These are phyloP conservation scores for Dinochytrium kinnereticum DNA, from an alignment of 371 early-diverging fungal genomes.

Conservation along the genomic window DNA sequence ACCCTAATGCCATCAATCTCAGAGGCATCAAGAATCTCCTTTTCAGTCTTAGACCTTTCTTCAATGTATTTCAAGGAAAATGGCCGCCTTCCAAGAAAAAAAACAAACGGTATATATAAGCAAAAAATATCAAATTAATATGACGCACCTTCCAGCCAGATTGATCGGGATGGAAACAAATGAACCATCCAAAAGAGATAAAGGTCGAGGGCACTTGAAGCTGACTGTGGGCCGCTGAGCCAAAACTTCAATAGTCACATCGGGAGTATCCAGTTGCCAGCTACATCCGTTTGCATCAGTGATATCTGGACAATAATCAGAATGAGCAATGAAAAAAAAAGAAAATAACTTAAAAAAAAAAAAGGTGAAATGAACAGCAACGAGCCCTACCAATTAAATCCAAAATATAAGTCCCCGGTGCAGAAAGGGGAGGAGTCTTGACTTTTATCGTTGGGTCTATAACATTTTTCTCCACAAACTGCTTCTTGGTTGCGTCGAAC, in stretches of 20 bases:
- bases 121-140: neutral
- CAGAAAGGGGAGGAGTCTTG: slow-evolving; percentile 28
- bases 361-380: slow-evolving; percentile 21
- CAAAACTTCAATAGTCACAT: slow-evolving; percentile 48
- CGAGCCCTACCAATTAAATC: slow-evolving; percentile 46
- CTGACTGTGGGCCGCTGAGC: slow-evolving; percentile 43
- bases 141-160: slow-evolving; percentile 40
- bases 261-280: slow-evolving; percentile 34
- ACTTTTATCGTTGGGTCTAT: slow-evolving; percentile 19
- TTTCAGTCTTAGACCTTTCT: neutral
- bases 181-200: slow-evolving; percentile 43
- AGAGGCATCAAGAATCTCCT: neutral
- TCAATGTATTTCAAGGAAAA: slow-evolving; percentile 27
- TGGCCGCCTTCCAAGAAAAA: slow-evolving; percentile 30
- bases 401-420: slow-evolving; percentile 47
- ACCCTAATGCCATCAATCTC: slow-evolving; percentile 17
- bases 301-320: slow-evolving; percentile 36
- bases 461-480: slow-evolving; percentile 17
- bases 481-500: slow-evolving; percentile 35
- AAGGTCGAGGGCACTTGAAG: slow-evolving; percentile 40
- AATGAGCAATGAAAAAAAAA: no score
- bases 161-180: slow-evolving; percentile 31
- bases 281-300: slow-evolving; percentile 56
- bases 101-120: neutral
- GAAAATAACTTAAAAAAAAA: slow-evolving; percentile 2